Evolutionary conservation across 2,329 filamentous ascomycete genomes (phyloP).

Genomic region (Meredithiella fracta): DNA sequence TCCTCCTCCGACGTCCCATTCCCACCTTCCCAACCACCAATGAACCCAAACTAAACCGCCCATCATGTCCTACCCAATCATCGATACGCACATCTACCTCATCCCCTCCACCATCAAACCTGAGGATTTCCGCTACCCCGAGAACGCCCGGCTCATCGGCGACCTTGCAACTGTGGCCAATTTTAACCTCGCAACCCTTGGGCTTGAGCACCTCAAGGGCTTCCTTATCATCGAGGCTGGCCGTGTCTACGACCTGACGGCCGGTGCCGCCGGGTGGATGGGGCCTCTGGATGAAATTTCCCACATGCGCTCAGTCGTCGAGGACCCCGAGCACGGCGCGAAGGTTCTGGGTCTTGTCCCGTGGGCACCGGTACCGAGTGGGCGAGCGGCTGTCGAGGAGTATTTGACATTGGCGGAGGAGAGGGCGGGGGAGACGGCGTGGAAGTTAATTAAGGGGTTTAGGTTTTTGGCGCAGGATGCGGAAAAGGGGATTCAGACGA

Average conservation of each 20-base stretch:
- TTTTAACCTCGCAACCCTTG: slow-evolving; percentile 35
- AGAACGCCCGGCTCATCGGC: slow-evolving; percentile 27
- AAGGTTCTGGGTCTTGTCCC: slow-evolving; percentile 57
- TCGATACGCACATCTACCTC: slow-evolving; percentile 87
- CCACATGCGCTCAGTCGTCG: slow-evolving; percentile 49
- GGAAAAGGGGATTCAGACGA: slow-evolving; percentile 46
- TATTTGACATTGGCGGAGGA: slow-evolving; percentile 50
- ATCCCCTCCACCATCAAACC: slow-evolving; percentile 59
- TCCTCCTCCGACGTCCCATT: not conserved
- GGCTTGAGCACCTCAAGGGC: slow-evolving; percentile 36
- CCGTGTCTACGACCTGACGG: slow-evolving; percentile 43
- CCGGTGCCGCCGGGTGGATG: slow-evolving; percentile 41
- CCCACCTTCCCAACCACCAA: not conserved
- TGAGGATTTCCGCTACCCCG: slow-evolving; percentile 21
- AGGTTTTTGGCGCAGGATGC: slow-evolving; percentile 72
- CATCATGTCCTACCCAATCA: slow-evolving; percentile 38
- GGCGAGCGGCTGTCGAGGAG: slow-evolving; percentile 38
- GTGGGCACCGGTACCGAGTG: slow-evolving; percentile 69
- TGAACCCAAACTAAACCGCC: slow-evolving; percentile 2
- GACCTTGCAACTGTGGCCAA: slow-evolving; percentile 48
- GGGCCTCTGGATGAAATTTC: slow-evolving; percentile 55
- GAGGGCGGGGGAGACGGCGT: slow-evolving; percentile 43
- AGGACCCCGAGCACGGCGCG: slow-evolving; percentile 33
- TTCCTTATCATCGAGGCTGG: slow-evolving; percentile 78
- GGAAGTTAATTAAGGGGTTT: slow-evolving; percentile 58